Evolutionary conservation across 1,284 basidiomycete genomes (phyloP), one percentile per base, ranked within the genome.

Genomic region (Blastosporella zonata): DNA sequence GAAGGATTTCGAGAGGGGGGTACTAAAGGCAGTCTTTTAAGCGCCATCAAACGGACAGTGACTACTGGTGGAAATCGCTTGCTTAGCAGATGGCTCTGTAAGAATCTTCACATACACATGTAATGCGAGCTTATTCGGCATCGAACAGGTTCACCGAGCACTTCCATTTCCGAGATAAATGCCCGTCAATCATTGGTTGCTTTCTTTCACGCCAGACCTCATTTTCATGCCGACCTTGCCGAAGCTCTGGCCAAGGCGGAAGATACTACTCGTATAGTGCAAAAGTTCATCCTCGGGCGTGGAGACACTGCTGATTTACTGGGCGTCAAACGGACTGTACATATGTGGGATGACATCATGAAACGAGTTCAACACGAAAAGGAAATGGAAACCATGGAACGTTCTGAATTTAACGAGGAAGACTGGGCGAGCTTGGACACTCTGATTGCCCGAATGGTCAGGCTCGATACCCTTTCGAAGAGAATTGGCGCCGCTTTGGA

Each of bases 21-120:
- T 0, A 66, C 71, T 1, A 76, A 76, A 43, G 92, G 93, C 0
- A 94, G 87, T 51, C 71, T 97, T 35, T 61, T 95, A 23, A 88
- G 81, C 50, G 82, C 82, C 15, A 74, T 96, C 50, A 89, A 86
- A 56, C 78, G 89, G 34, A 96, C 93, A 0, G 70, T 82, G 6
- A 96, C 93, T 0, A 82, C 74, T 40, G 82, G 91, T 43, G 93
- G 94, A 0, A 84, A 86, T 31, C 81, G 93, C 8, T 73, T 93
- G 10, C 77, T 96, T 9, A 67, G 78, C 9, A 74, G 88, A 54
- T 87, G 85, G 81, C 69, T 93, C 34, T 89, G 90, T 91, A 65
- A 61, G 81, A 21, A 28, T 37, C 22, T 34, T 46, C 6, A 20
- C 31, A 20, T 28, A 18, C 9, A 13, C 41, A n/a, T 15, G 29